phyloP scores from a whole-genome alignment of 106 monocot genomes.

The Posidonia australis region DNA sequence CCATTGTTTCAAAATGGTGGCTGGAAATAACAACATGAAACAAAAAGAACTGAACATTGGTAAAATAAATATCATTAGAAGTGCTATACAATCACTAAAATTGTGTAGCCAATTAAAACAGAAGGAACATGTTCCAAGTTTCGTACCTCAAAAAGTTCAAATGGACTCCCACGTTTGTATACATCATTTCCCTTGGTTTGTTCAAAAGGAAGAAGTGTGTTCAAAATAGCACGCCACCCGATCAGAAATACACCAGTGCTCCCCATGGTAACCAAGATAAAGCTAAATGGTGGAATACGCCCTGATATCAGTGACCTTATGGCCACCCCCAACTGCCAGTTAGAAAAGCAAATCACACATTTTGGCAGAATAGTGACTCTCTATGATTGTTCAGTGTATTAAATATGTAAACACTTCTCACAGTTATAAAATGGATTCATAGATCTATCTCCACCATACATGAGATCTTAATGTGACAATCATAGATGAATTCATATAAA shows the following conservation, averaged over 20 bases:
- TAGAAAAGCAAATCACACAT: constrained; percentile 1
- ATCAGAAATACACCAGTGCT: constrained; percentile 61
- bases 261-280: constrained; percentile 67
- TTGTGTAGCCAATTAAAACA: too few species aligned
- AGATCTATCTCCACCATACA: too few species aligned
- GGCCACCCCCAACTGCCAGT: constrained; percentile 46
- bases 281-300: constrained; percentile 47
- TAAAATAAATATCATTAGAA: too few species aligned
- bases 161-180: constrained; percentile 61
- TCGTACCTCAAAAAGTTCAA: constrained; percentile 83
- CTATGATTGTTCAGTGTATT: not conserved
- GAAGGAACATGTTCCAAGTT: not conserved
- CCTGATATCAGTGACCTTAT: constrained; percentile 51
- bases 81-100: too few species aligned
- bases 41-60: too few species aligned
- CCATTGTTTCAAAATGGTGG: too few species aligned
- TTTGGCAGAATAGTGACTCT: not conserved
- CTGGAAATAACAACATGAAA: too few species aligned
- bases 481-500: too few species aligned
- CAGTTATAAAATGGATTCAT: not conserved
- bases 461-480: too few species aligned
- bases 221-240: constrained; percentile 54
- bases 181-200: constrained; percentile 52
- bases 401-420: not conserved
- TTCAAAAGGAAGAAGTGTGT: constrained; percentile 30